These are phyloP conservation scores for Rhazya stricta DNA, from an alignment of 257 asterid species.

Conservation along the genomic window DNA sequence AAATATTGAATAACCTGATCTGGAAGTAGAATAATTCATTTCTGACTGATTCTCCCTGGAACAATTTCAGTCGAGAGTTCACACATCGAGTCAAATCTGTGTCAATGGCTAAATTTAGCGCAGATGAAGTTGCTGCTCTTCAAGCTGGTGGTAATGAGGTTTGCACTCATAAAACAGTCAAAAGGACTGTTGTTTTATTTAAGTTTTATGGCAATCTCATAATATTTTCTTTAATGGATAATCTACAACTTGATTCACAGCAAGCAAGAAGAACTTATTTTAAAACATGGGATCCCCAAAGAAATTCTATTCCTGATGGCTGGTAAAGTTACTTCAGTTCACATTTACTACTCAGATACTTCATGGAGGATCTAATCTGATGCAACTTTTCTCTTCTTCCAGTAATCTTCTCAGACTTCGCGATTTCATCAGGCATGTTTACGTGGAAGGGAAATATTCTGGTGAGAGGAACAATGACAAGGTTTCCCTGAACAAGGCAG, in stretches of 20 bases:
- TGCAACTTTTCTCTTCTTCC: conserved; percentile 22
- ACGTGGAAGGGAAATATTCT: conserved; percentile 55
- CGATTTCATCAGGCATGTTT: conserved; percentile 63
- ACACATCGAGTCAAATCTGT: conserved; percentile 89
- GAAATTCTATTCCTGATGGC: conserved; percentile 54
- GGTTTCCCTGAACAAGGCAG: conserved; percentile 34
- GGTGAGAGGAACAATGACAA: conserved; percentile 43
- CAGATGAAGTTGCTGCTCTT: conserved; percentile 65
- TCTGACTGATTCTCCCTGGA: conserved; percentile 12
- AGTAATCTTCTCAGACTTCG: conserved; percentile 69
- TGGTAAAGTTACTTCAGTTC: conserved; percentile 33
- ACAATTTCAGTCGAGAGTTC: conserved; percentile 66
- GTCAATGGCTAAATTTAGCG: conserved; percentile 77
- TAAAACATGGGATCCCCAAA: conserved; percentile 67
- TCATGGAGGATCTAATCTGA: conserved; percentile 7
- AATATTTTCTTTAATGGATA: conserved; percentile 7
- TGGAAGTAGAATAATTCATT: background rate
- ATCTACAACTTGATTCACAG: conserved; percentile 28
- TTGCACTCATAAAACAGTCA: conserved; percentile 5
- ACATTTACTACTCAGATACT: background rate
- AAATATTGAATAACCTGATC: background rate
- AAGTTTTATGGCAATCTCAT: background rate
- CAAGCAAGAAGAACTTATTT: conserved; percentile 69
- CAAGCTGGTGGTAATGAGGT: conserved; percentile 95
- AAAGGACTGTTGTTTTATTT: background rate